These are phyloP conservation scores for Blastobotrys terrestris DNA, from an alignment of 805 yeast species.

Conservation along the genomic window DNA sequence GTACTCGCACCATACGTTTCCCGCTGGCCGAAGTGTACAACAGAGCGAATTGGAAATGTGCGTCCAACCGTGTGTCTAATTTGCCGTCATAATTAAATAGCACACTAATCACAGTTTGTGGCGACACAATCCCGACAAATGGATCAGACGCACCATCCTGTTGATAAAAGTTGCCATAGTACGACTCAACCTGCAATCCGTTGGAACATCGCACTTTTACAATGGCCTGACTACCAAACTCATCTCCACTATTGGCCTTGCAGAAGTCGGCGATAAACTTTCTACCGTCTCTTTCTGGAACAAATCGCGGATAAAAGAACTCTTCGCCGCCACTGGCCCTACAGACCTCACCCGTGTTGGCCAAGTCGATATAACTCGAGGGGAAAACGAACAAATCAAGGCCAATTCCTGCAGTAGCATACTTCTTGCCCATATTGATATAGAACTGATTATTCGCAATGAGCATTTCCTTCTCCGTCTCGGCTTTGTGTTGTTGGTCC, in stretches of 20 bases:
- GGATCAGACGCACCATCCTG: slow-evolving; percentile 48
- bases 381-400: slow-evolving; percentile 71
- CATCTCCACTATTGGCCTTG: slow-evolving; percentile 30
- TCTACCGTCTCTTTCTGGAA: slow-evolving; percentile 61
- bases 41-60: slow-evolving; percentile 86
- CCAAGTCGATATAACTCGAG: slow-evolving; percentile 59
- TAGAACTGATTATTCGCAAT: slow-evolving; percentile 59
- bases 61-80: slow-evolving; percentile 62
- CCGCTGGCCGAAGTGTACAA: slow-evolving; percentile 78
- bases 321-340: slow-evolving; percentile 65
- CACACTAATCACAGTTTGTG: slow-evolving; percentile 62
- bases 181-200: slow-evolving; percentile 74
- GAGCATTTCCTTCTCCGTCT: slow-evolving; percentile 46
- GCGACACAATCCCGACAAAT: slow-evolving; percentile 55
- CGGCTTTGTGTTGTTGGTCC: slow-evolving; percentile 28
- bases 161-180: slow-evolving; percentile 55
- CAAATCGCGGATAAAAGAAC: slow-evolving; percentile 60
- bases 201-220: slow-evolving; percentile 80
- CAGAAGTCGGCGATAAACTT: slow-evolving; percentile 55
- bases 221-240: slow-evolving; percentile 74
- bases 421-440: slow-evolving; percentile 50
- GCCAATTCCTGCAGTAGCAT: slow-evolving; percentile 56
- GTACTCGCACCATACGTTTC: slow-evolving; percentile 74
- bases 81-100: slow-evolving; percentile 73
- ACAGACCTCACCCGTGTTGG: slow-evolving; percentile 62